These are phyloP conservation scores for Tulasnella sp. DNA, from an alignment of 768 basidiomycete genomes.

Conservation along the genomic window DNA sequence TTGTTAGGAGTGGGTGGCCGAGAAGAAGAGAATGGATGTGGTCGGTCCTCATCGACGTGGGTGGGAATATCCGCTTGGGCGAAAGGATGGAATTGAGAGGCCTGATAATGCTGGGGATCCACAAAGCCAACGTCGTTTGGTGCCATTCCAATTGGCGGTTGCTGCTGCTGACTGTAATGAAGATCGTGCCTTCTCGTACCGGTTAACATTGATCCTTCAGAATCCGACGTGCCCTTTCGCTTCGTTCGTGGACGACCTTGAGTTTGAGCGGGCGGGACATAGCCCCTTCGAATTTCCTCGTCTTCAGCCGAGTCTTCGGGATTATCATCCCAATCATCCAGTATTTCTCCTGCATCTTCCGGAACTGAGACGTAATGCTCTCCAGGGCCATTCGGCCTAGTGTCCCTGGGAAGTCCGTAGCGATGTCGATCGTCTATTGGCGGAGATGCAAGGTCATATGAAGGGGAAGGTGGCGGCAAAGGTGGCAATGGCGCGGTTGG, in stretches of 20 bases:
- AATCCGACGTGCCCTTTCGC: slow-evolving; percentile 8
- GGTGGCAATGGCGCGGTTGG: not conserved
- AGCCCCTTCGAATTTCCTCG: slow-evolving; percentile 16
- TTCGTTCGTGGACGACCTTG: not conserved
- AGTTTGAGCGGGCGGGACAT: not conserved
- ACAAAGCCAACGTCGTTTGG: not conserved
- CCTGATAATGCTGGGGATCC: not conserved
- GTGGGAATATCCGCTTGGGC: not conserved
- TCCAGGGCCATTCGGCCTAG: not conserved
- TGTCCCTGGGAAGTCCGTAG: slow-evolving; percentile 4
- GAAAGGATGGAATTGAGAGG: slow-evolving; percentile 7
- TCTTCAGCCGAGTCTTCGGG: slow-evolving; percentile 3
- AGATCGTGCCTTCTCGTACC: not conserved
- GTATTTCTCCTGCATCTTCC: not conserved
- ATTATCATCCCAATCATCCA: slow-evolving; percentile 23
- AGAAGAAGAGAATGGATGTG: no score
- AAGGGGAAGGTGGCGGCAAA: not conserved
- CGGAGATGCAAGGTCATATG: slow-evolving; percentile 7
- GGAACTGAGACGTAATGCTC: not conserved
- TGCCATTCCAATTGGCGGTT: not conserved
- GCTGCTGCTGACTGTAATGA: slow-evolving; percentile 8
- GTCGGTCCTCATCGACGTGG: not conserved
- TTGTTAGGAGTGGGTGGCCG: no score
- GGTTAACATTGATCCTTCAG: slow-evolving; percentile 14
- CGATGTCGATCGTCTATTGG: not conserved